Conservation (phyloP, 306 rosid species). For the Cicer chorassanicum region DNA sequence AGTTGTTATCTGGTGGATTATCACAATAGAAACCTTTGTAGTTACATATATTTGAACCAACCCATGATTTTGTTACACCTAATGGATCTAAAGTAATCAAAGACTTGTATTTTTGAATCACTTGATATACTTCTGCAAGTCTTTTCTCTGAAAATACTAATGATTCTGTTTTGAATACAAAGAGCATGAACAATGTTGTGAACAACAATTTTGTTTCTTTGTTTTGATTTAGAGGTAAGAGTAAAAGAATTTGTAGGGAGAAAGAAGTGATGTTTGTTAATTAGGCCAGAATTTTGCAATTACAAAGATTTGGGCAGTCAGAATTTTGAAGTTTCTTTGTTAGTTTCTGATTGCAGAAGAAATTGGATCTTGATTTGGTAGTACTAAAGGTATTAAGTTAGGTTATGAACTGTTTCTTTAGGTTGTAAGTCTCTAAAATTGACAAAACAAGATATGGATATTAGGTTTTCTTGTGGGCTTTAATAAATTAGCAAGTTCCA, state of each 20-base stretch:
- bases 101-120: conserved; percentile 87
- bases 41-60: conserved; percentile 74
- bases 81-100: conserved; percentile 71
- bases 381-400: conserved; percentile 27
- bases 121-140: conserved; percentile 64
- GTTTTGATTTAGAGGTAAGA: background rate
- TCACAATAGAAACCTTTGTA: conserved; percentile 86
- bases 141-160: conserved; percentile 71
- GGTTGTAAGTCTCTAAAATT: conserved; percentile 17
- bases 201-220: background rate
- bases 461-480: background rate
- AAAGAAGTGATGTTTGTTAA: conserved; percentile 1
- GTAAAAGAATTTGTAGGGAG: background rate
- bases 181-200: background rate
- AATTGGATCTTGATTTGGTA: conserved; percentile 20
- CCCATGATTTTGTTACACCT: conserved; percentile 74
- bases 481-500: background rate
- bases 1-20: conserved; percentile 69
- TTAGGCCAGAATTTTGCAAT: background rate
- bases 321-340: conserved; percentile 6
- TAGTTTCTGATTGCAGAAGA: conserved; percentile 22
- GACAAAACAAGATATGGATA: conserved; percentile 2
- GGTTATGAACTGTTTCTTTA: background rate
- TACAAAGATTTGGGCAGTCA: background rate
- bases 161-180: conserved; percentile 10